Conservation (phyloP, 2,329 filamentous ascomycete species). For the Gnomoniopsis sp. region DNA sequence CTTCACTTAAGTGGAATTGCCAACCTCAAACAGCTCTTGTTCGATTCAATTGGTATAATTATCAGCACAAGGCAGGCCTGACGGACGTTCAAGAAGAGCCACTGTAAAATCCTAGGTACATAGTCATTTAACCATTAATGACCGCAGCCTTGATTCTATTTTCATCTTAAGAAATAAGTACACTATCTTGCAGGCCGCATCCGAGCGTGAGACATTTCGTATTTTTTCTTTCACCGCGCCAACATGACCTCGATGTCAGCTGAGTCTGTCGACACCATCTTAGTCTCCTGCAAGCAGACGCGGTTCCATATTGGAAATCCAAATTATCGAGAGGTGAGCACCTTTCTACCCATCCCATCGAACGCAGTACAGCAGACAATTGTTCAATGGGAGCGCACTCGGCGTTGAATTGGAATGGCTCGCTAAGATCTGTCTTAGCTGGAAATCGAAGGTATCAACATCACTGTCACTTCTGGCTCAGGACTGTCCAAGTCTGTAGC, state of each 20-base stretch:
- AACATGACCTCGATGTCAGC: constrained; percentile 46
- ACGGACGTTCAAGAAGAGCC: too few species aligned
- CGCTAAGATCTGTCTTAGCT: constrained; percentile 39
- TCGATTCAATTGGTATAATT: background rate
- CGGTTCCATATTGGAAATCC: constrained; percentile 58
- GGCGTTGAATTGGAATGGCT: background rate
- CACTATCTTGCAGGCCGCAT: background rate
- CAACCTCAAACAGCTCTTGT: background rate
- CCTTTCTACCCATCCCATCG: background rate
- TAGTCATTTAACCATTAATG: too few species aligned
- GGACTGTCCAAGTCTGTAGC: constrained; percentile 5
- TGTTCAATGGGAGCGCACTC: too few species aligned
- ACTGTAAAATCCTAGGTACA: too few species aligned
- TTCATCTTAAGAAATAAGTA: background rate
- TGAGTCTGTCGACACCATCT: constrained; percentile 50
- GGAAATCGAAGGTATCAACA: constrained; percentile 70
- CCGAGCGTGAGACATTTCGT: too few species aligned
- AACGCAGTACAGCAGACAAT: background rate
- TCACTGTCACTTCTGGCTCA: constrained; percentile 53
- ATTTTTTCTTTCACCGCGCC: background rate
- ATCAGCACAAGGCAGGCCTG: background rate
- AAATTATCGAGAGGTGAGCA: constrained; percentile 52
- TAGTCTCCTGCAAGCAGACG: constrained; percentile 65
- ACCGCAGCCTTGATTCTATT: background rate
- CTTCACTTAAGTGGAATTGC: background rate